Evolutionary conservation across 148 eudicot species (phyloP).

Genomic region (Camellia sinensis): DNA sequence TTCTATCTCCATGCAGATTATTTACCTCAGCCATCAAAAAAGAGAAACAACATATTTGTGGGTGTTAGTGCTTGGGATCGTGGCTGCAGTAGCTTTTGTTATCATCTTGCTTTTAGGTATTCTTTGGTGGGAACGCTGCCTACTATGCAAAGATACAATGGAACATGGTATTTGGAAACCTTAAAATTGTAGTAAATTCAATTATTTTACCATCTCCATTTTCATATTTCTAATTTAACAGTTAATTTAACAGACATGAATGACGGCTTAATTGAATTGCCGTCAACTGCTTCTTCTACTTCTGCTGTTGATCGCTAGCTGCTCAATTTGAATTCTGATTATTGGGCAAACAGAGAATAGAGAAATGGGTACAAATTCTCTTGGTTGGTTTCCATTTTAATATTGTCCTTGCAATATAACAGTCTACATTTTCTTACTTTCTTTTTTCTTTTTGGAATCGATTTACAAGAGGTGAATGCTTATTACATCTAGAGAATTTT

Average conservation of each 20-base stretch:
- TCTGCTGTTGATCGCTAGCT: conserved; percentile 19
- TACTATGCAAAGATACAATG: conserved; percentile 10
- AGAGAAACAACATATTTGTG: conserved; percentile 14
- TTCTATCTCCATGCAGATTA: conserved; percentile 11
- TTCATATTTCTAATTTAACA: too few species aligned
- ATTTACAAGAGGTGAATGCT: background rate
- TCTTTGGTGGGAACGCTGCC: conserved; percentile 31
- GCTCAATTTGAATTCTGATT: conserved; percentile 5
- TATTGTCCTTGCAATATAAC: too few species aligned
- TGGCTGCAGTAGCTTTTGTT: conserved; percentile 17
- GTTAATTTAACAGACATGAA: too few species aligned
- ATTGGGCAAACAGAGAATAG: background rate
- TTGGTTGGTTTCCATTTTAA: background rate
- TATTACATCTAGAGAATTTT: background rate
- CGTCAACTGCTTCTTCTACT: conserved; percentile 15
- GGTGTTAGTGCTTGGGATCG: conserved; percentile 29
- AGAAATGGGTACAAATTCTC: background rate
- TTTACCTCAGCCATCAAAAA: background rate
- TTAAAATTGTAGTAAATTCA: background rate
- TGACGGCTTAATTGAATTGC: background rate
- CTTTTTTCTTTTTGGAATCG: too few species aligned
- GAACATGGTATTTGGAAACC: conserved; percentile 18
- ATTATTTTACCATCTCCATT: too few species aligned
- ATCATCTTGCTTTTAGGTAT: conserved; percentile 24
- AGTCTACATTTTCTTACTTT: too few species aligned